Evolutionary conservation across 192 early-diverging fungal species (phyloP).

Genomic region (Glomus cerebriforme): DNA sequence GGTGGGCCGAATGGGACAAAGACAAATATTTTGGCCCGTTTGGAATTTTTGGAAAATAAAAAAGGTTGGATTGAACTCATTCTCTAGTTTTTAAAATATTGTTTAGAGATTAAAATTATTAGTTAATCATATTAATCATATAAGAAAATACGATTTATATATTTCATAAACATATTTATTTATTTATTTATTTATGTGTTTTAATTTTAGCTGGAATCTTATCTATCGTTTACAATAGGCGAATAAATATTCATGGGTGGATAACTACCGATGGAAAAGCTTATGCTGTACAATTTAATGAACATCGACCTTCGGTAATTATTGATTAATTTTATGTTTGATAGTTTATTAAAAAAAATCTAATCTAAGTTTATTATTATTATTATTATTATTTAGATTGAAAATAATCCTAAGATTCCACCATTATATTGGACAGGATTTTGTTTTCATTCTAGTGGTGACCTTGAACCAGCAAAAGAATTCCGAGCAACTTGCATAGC

Average conservation of each 20-base stretch:
- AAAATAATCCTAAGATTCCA: neutral
- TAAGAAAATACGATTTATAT: neutral
- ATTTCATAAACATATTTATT: neutral
- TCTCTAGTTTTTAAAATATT: neutral
- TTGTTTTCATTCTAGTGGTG: slow-evolving; percentile 51
- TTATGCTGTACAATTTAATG: slow-evolving; percentile 60
- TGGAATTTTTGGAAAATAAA: slow-evolving; percentile 39
- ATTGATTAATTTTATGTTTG: neutral
- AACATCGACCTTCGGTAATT: slow-evolving; percentile 33
- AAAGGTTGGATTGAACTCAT: slow-evolving; percentile 36
- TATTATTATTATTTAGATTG: neutral
- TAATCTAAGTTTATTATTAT: neutral
- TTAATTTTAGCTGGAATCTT: slow-evolving; percentile 17
- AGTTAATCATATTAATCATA: neutral
- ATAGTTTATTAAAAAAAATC: neutral
- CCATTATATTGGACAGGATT: slow-evolving; percentile 49
- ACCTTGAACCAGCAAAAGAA: slow-evolving; percentile 40
- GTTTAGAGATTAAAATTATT: neutral
- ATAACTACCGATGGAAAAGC: slow-evolving; percentile 60
- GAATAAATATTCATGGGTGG: slow-evolving; percentile 58
- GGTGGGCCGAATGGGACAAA: slow-evolving; percentile 45
- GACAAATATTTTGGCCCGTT: slow-evolving; percentile 35
- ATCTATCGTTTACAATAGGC: slow-evolving; percentile 32
- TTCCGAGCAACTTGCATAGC: slow-evolving; percentile 58
- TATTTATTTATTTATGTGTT: slow-evolving; percentile 13